Percentiles rank a stretch among this genome's conserved stretches.
Conservation (phyloP, 306 rosid genomes). For the Lathyrus sativus region DNA sequence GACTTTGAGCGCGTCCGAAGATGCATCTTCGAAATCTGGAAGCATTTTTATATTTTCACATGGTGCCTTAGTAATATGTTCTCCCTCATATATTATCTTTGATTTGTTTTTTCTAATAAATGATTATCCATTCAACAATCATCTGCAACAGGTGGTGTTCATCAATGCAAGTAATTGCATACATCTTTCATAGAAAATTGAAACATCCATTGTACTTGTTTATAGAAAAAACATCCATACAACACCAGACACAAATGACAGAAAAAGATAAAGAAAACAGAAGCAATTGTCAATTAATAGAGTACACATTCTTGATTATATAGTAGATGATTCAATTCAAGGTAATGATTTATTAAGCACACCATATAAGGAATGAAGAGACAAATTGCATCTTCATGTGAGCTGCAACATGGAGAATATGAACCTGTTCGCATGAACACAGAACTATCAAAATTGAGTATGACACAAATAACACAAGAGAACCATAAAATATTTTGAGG, state of each 20-base stretch:
- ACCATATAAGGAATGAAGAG: background rate
- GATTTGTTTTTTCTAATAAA: background rate
- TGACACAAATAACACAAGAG: background rate
- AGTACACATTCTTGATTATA: background rate
- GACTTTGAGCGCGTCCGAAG: too few species aligned
- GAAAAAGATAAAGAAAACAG: background rate
- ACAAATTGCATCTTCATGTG: background rate
- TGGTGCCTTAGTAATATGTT: too few species aligned
- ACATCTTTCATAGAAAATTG: background rate
- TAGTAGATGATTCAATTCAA: background rate
- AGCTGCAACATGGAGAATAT: background rate
- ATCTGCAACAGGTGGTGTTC: background rate
- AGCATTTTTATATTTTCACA: too few species aligned
- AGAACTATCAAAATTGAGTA: background rate
- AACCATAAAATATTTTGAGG: background rate
- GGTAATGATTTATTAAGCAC: conserved; percentile 1
- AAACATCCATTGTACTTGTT: background rate
- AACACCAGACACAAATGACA: background rate
- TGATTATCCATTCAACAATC: background rate
- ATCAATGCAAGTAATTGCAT: background rate
- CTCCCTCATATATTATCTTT: too few species aligned
- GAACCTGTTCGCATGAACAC: conserved; percentile 7
- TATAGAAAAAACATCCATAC: background rate
- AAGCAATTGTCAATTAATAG: background rate
- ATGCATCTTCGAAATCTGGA: too few species aligned